A percentile compares a stretch with the other conserved stretches of the same genome.
phyloP scores from a whole-genome alignment of 108 stramenopile genomes.

The Pinguiococcus pyrenoidosus region DNA sequence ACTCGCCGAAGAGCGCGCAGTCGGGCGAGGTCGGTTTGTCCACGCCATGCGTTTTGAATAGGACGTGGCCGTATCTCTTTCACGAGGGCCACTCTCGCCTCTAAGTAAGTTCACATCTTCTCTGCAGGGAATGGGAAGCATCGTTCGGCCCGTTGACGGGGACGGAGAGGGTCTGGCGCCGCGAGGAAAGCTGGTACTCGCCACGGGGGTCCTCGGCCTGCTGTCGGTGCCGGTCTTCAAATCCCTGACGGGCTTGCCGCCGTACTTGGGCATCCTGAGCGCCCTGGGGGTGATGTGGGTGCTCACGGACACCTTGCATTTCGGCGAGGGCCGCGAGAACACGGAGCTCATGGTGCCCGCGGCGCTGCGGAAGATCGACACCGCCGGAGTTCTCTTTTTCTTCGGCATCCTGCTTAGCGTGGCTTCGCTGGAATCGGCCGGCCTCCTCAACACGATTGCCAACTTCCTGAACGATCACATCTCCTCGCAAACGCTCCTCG shows the following conservation, averaged over 20 bases:
- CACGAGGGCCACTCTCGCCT: too few relatives aligned
- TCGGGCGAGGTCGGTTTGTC: too few relatives aligned
- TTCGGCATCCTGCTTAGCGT: conserved; percentile 86
- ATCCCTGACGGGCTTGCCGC: conserved; percentile 75
- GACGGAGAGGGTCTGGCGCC: conserved; percentile 66
- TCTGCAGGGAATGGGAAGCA: not conserved
- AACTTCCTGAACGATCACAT: conserved; percentile 63
- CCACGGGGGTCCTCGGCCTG: conserved; percentile 64
- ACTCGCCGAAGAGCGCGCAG: conserved; percentile 14
- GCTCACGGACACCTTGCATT: conserved; percentile 75
- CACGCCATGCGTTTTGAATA: too few relatives aligned
- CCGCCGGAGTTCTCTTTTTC: conserved; percentile 78
- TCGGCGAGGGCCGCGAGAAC: conserved; percentile 64
- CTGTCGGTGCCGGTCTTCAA: conserved; percentile 70
- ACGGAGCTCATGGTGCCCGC: conserved; percentile 58
- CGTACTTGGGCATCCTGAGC: conserved; percentile 83
- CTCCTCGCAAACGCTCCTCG: conserved; percentile 75
- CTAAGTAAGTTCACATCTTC: not conserved
- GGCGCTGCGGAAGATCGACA: conserved; percentile 49
- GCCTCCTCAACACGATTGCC: conserved; percentile 69
- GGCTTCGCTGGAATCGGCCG: conserved; percentile 77
- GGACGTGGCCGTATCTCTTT: too few relatives aligned
- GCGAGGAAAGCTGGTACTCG: conserved; percentile 66
- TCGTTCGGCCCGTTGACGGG: conserved; percentile 13
- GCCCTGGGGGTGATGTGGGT: conserved; percentile 83